phyloP scores from a whole-genome alignment of 345 rosid genomes.

The Viola odorata region DNA sequence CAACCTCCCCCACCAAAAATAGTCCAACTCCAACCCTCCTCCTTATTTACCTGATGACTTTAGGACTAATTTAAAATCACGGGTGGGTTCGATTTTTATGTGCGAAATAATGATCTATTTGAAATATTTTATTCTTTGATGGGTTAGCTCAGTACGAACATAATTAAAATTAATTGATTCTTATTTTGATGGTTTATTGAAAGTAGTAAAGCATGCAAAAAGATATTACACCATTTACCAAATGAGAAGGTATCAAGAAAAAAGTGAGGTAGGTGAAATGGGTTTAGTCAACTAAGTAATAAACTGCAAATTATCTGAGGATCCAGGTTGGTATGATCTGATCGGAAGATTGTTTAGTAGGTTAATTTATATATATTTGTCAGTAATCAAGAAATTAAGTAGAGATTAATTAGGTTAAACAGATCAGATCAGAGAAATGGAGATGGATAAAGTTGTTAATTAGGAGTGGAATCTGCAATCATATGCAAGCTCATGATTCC shows the following conservation, averaged over 20 bases:
- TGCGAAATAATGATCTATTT: too few relatives aligned
- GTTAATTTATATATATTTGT: too few relatives aligned
- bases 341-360: constrained; percentile 4
- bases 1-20: constrained; percentile 13
- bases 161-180: too few relatives aligned
- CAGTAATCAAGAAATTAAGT: too few relatives aligned
- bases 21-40: too few relatives aligned
- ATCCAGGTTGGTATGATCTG: constrained; percentile 14
- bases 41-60: too few relatives aligned
- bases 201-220: neutral
- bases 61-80: too few relatives aligned
- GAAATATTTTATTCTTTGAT: neutral
- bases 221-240: too few relatives aligned
- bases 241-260: neutral
- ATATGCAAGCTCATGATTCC: neutral
- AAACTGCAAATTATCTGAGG: neutral
- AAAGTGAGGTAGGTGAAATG: constrained; percentile 21
- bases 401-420: neutral
- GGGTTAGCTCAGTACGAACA: too few relatives aligned
- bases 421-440: neutral
- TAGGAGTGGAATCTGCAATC: neutral
- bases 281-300: constrained; percentile 1
- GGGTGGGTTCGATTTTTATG: too few relatives aligned
- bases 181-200: neutral
- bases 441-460: neutral